Conservation (phyloP, 805 yeast species). For the Candida berthetii region DNA sequence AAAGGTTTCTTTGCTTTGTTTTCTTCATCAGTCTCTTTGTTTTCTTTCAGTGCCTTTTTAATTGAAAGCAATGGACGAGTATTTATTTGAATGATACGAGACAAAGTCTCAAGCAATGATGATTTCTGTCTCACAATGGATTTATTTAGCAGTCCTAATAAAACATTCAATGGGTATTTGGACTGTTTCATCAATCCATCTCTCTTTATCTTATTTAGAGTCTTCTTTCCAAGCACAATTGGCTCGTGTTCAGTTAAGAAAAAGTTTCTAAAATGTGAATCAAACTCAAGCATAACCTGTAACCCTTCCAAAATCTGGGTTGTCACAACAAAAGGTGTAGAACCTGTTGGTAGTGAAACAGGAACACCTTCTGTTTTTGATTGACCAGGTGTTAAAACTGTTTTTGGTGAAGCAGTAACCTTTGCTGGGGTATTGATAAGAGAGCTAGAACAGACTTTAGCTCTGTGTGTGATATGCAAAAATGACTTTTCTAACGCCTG, state of each 20-base stretch:
- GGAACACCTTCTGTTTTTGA: constrained; percentile 53
- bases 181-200: constrained; percentile 30
- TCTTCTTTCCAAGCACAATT: constrained; percentile 28
- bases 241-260: constrained; percentile 74
- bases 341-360: constrained; percentile 41
- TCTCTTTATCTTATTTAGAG: constrained; percentile 26
- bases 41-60: constrained; percentile 29
- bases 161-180: constrained; percentile 67
- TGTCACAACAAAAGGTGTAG: constrained; percentile 66
- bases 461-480: constrained; percentile 45
- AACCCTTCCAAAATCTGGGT: constrained; percentile 73
- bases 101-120: constrained; percentile 67
- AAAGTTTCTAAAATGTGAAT: constrained; percentile 62
- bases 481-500: constrained; percentile 58
- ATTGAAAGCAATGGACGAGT: constrained; percentile 65
- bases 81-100: constrained; percentile 69
- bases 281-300: constrained; percentile 62
- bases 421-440: neutral
- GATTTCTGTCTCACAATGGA: constrained; percentile 66
- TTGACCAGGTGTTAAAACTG: constrained; percentile 12
- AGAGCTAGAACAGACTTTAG: constrained; percentile 23
- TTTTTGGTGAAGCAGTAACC: constrained; percentile 10
- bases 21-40: constrained; percentile 11
- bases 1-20: constrained; percentile 17
- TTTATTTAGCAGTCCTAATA: constrained; percentile 57